Evolutionary conservation across 2,329 filamentous ascomycete genomes (phyloP), one percentile per base, ranked within the genome.

Genomic region (Aspergillus alliaceus): DNA sequence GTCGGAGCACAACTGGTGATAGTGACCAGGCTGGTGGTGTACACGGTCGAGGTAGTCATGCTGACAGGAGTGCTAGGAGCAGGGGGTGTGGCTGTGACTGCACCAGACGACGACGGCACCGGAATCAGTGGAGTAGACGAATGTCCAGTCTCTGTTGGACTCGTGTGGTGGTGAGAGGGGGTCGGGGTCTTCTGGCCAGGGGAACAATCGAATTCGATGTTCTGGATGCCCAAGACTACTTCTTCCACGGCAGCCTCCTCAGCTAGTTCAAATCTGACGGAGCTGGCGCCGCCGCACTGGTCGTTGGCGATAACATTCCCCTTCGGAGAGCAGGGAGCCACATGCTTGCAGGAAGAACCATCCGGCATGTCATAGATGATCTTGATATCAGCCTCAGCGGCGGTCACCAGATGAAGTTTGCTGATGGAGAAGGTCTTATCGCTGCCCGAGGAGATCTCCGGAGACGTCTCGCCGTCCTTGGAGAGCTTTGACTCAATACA

Each of bases 241-340:
- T 81, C 76, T 72, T 85, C 81, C 58, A 79, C 72, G 69, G 82
- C 81, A 61, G 72, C 75, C 53, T 82, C 74, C 61, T 84, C 78
- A 70, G 88, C 85, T 57, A 84, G 75, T 62, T 81, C 78, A 72
- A 97, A 87, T 54, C 84, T 86, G 60, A 97, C 91, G 57, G 86
- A 87, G 72, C 84, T 91, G 63, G 93, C 93, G 76, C 93, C 93
- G 84, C 92, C 93, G 74, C 93, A 98, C 82, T 97, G 91, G 59
- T 80, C 85, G 84, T 97, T 97, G 77, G 85, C 78, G 67, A 97
- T 82, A 47, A 83, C 84, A 57, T 86, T 87, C 68, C 90, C 90
- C 15, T 82, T 79, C 54, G 82, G 79, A 62, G 81, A 84, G 84
- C 91, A 96, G 52, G 81, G 71, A 63, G 84, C 80, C 61, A 85